Conservation (phyloP, 176 grass and related monocot genomes). For the Raddia distichophylla region DNA sequence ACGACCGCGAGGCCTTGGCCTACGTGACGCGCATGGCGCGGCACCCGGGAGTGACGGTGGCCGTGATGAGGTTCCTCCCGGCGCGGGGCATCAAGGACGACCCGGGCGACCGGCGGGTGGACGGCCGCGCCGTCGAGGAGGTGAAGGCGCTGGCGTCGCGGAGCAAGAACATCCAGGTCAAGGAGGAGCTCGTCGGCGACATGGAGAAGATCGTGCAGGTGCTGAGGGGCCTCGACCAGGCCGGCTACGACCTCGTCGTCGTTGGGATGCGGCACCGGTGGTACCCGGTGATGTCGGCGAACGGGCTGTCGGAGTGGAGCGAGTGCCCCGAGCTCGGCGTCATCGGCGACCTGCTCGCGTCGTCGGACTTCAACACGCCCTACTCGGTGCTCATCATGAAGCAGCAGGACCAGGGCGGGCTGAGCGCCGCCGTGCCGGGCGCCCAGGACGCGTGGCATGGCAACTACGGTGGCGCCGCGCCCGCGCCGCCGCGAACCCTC, state of each 20-base stretch:
- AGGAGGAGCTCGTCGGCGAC: conserved; percentile 73
- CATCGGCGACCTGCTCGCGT: conserved; percentile 75
- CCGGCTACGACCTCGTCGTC: conserved; percentile 72
- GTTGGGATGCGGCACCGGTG: conserved; percentile 75
- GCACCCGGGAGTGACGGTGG: conserved; percentile 58
- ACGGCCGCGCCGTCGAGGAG: conserved; percentile 68
- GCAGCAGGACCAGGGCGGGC: conserved; percentile 83
- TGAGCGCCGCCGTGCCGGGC: conserved; percentile 47
- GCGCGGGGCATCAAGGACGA: conserved; percentile 60
- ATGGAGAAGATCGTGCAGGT: conserved; percentile 66
- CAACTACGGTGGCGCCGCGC: conserved; percentile 20
- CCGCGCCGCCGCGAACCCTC: not conserved
- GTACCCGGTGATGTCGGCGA: conserved; percentile 63
- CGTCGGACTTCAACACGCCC: conserved; percentile 66
- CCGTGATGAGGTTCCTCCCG: conserved; percentile 67
- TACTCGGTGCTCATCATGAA: conserved; percentile 85
- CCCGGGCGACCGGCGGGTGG: conserved; percentile 52
- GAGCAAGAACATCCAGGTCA: conserved; percentile 56
- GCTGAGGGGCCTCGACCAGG: conserved; percentile 52
- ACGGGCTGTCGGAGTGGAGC: conserved; percentile 69
- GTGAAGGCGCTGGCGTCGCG: conserved; percentile 48
- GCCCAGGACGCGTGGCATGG: conserved; percentile 40
- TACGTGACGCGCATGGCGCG: conserved; percentile 73
- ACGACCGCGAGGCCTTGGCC: conserved; percentile 79
- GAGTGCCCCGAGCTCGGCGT: conserved; percentile 86